Evolutionary conservation across 805 yeast species (phyloP).

Genomic region (Brettanomyces nanus): DNA sequence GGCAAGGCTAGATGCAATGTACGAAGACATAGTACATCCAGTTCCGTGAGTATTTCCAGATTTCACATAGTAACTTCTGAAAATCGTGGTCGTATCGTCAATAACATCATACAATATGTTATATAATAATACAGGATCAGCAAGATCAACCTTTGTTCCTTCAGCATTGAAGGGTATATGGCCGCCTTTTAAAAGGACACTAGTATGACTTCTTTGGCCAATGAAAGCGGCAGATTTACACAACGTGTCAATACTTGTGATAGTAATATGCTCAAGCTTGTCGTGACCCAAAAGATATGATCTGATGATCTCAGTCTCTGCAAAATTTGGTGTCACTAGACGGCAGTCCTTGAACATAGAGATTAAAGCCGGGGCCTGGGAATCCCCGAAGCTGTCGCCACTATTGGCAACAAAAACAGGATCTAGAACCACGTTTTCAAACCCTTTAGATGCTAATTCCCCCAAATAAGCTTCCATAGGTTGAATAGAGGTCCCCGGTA

Average conservation of each 20-base stretch:
- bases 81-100: neutral
- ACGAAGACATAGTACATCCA: conserved; percentile 77
- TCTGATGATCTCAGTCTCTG: conserved; percentile 49
- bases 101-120: conserved; percentile 4
- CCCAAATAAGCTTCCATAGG: conserved; percentile 9
- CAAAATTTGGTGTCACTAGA: conserved; percentile 68
- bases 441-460: neutral
- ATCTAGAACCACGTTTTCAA: conserved; percentile 49
- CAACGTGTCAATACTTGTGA: conserved; percentile 11
- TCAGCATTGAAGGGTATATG: conserved; percentile 45
- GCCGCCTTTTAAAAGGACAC: conserved; percentile 81
- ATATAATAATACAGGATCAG: conserved; percentile 11
- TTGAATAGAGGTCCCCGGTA: conserved; percentile 45
- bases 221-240: conserved; percentile 36
- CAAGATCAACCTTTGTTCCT: conserved; percentile 10
- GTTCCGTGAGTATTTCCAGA: conserved; percentile 68
- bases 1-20: conserved; percentile 70
- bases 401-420: conserved; percentile 82
- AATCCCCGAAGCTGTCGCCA: conserved; percentile 51
- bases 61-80: conserved; percentile 4
- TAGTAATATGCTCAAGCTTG: conserved; percentile 12
- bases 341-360: conserved; percentile 12
- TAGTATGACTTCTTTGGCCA: conserved; percentile 29
- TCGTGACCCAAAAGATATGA: conserved; percentile 20
- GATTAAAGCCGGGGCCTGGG: conserved; percentile 17